Evolutionary conservation across 106 monocot species (phyloP).

Genomic region (Dendrobium catenatum): DNA sequence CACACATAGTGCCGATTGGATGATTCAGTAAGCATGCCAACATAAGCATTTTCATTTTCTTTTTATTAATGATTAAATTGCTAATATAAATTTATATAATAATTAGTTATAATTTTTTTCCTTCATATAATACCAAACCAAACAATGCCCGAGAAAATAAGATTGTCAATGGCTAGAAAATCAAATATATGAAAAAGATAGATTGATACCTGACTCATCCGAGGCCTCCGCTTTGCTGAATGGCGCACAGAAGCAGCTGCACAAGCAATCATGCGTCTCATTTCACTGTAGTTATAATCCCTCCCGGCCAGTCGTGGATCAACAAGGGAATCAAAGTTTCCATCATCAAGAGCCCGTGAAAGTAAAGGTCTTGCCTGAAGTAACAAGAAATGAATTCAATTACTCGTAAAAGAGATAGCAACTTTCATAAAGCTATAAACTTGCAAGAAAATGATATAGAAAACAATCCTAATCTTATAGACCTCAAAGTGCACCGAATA

Average conservation of each 20-base stretch:
- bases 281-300: conserved; percentile 33
- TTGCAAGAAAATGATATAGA: too few relatives aligned
- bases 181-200: neutral
- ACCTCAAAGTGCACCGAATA: too few relatives aligned
- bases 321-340: conserved; percentile 29
- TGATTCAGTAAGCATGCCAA: too few relatives aligned
- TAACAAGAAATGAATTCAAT: neutral
- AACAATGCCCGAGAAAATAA: too few relatives aligned
- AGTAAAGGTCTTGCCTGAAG: conserved; percentile 52
- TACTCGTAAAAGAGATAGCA: neutral
- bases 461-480: too few relatives aligned
- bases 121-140: too few relatives aligned
- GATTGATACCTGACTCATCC: conserved; percentile 41
- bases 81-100: too few relatives aligned
- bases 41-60: too few relatives aligned
- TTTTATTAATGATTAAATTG: too few relatives aligned
- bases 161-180: neutral
- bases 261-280: conserved; percentile 38
- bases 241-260: conserved; percentile 43
- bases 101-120: too few relatives aligned
- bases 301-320: conserved; percentile 25
- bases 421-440: neutral
- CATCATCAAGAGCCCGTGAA: conserved; percentile 28
- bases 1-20: too few relatives aligned
- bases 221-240: conserved; percentile 39